Conservation (phyloP, 129 eudicot genomes). For the Smallanthus sonchifolius region DNA sequence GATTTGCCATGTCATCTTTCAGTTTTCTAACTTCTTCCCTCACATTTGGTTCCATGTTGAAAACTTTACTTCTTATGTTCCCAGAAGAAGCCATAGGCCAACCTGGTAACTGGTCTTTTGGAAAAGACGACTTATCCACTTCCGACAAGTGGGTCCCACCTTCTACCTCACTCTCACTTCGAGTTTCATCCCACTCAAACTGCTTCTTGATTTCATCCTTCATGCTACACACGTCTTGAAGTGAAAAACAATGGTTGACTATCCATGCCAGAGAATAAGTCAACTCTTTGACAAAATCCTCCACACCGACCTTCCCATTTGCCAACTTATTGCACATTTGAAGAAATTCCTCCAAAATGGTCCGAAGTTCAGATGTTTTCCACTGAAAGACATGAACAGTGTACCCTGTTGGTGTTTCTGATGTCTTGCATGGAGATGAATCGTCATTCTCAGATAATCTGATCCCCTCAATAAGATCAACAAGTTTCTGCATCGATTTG, state of each 20-base stretch:
- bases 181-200: conserved; percentile 73
- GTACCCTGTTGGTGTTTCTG: conserved; percentile 47
- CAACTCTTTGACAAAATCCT: conserved; percentile 52
- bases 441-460: conserved; percentile 29
- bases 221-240: conserved; percentile 87
- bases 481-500: conserved; percentile 43
- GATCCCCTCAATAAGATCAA: conserved; percentile 68
- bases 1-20: conserved; percentile 31
- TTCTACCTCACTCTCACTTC: conserved; percentile 59
- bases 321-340: conserved; percentile 45
- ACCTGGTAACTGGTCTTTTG: conserved; percentile 32
- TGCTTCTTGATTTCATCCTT: conserved; percentile 60
- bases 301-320: conserved; percentile 49
- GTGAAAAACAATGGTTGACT: conserved; percentile 77
- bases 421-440: conserved; percentile 25
- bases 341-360: conserved; percentile 48
- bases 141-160: conserved; percentile 42
- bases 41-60: conserved; percentile 26
- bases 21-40: conserved; percentile 29
- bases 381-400: conserved; percentile 74
- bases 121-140: conserved; percentile 25
- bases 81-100: conserved; percentile 38
- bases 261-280: conserved; percentile 70
- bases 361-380: conserved; percentile 67
- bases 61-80: conserved; percentile 29